phyloP scores from a whole-genome alignment of 129 eudicot genomes.

The Artemisia argyi region DNA sequence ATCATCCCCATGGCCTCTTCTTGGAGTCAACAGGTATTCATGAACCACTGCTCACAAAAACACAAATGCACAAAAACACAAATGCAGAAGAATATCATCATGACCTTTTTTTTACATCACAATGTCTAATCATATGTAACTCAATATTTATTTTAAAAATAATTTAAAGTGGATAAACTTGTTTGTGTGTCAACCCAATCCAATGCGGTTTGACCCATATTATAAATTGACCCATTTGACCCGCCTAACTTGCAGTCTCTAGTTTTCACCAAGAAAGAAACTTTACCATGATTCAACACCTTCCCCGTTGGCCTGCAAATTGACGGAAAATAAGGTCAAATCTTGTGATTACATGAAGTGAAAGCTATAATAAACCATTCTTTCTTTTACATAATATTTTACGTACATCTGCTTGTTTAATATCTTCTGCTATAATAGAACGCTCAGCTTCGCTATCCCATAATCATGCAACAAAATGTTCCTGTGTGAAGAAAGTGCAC shows the following conservation, averaged over 20 bases:
- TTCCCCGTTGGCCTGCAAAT: too few species aligned
- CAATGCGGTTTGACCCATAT: background rate
- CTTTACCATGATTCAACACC: too few species aligned
- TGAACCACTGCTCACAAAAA: too few species aligned
- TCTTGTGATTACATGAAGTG: background rate
- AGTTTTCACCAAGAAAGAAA: too few species aligned
- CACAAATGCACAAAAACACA: too few species aligned
- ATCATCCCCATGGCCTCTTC: too few species aligned
- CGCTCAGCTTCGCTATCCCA: constrained; percentile 61
- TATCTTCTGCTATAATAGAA: constrained; percentile 56
- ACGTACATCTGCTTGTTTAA: constrained; percentile 48
- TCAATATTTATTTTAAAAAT: too few species aligned
- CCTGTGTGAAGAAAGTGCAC: constrained; percentile 74
- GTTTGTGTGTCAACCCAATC: background rate
- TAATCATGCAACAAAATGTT: constrained; percentile 52
- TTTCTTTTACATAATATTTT: background rate
- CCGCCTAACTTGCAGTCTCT: background rate
- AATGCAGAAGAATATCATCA: too few species aligned
- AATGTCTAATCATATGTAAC: too few species aligned
- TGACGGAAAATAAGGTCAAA: too few species aligned
- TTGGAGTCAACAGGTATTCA: too few species aligned
- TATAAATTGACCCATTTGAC: background rate
- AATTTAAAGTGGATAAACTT: background rate
- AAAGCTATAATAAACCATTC: background rate
- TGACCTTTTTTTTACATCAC: too few species aligned